Base-by-base conservation (phyloP, 2,329 filamentous ascomycete species). In the Monosporascus sp. region DNA sequence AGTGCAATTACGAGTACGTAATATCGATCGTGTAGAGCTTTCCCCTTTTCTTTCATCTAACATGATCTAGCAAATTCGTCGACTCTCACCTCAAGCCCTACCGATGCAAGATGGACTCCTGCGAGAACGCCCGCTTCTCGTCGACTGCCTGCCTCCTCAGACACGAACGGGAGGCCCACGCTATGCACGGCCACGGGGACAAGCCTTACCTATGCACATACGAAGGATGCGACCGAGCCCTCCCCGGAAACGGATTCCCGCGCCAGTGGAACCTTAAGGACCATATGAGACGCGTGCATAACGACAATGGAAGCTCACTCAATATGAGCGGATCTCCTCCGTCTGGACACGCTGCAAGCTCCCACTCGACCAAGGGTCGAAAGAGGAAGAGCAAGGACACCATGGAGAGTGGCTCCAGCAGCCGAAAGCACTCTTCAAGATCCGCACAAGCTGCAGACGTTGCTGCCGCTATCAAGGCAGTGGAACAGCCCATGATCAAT, bases 1-100 rank as follows among this genome's bases (percentile, higher is more conserved):
- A 97, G 83, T 97, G 93, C 85, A 96, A 96, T 75, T 97, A 97
- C 70, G 92, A 97, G 92, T 96, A 87, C 82, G 90, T 75, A 24
- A 22, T 44, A n/a, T 47, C 2, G 27, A 18, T 18, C 27, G 9
- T 22, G 9, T 22, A 44, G 31, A 35, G 2, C 38, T 17, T 22
- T 38, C 11, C n/a, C 24, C 22, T 8, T 8, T 48, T 50, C 43
- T 49, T 57, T 55, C 62, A 56, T 63, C 55, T 51, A 50, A 44
- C 48, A 25, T 37, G 45, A 38, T 46, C 48, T 69, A 96, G 92
- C 81, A 97, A 97, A 81, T 96, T 94, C 65, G 86, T 97, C 62
- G 93, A 97, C 74, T 97, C 93, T 27, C 93, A 97, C 75, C 74
- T 97, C 67, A 96, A 95, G 81, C 93, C 93, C 17, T 97, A 97